Percentiles rank a stretch among this genome's conserved stretches.
Conservation (phyloP, 2,329 filamentous ascomycete species). For the Trichoderma sp. region DNA sequence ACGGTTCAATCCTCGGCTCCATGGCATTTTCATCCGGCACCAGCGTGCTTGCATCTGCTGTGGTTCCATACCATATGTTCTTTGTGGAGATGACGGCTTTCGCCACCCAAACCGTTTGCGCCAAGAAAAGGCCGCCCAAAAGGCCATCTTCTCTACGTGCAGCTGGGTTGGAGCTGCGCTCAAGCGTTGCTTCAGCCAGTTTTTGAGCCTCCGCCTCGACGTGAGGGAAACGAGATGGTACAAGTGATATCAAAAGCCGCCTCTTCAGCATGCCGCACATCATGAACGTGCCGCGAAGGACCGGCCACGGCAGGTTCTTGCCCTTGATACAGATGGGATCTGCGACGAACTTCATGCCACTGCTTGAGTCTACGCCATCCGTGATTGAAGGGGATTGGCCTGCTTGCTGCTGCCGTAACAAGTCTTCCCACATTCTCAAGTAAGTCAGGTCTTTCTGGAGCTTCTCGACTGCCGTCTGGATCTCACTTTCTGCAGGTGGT, state of each 20-base stretch:
- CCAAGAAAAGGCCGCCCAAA: constrained; percentile 3
- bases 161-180: not conserved
- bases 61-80: not conserved
- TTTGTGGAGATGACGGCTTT: not conserved
- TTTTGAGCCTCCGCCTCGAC: constrained; percentile 1
- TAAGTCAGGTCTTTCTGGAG: not conserved
- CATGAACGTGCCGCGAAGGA: not conserved
- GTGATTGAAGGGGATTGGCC: not conserved
- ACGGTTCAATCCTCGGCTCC: constrained; percentile 2
- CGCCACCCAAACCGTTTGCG: constrained; percentile 16
- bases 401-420: not conserved
- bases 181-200: not conserved
- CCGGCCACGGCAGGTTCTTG: not conserved
- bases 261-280: constrained; percentile 11
- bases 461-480: not conserved
- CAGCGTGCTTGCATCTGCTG: not conserved
- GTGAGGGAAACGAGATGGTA: not conserved
- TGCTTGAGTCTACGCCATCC: not conserved
- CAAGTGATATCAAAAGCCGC: not conserved
- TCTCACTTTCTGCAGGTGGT: not conserved
- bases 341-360: not conserved
- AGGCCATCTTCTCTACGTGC: not conserved
- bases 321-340: not conserved
- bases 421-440: not conserved
- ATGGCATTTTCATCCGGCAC: no score